Evolutionary conservation across 73 alveolate species (phyloP).

Genomic region (Paramecium pentaurelia): DNA sequence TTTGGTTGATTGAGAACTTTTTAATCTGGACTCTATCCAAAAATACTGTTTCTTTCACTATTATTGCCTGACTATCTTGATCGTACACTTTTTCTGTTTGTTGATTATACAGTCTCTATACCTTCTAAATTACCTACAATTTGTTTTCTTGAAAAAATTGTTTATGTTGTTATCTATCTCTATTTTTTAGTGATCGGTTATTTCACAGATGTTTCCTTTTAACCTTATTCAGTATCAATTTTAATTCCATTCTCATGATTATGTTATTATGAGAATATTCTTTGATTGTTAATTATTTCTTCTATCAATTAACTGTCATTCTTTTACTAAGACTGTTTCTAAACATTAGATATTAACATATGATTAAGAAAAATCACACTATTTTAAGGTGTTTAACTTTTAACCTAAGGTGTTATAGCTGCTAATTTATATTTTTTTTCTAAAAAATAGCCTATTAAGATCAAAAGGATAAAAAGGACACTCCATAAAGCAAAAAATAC

Average conservation of each 20-base stretch:
- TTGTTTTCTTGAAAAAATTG: background rate
- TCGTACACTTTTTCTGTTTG: background rate
- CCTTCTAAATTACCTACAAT: background rate
- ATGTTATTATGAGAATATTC: background rate
- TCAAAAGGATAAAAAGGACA: background rate
- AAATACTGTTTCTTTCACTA: constrained; percentile 14
- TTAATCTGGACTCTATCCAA: background rate
- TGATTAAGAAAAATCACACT: background rate
- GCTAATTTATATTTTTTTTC: background rate
- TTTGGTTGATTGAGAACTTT: background rate
- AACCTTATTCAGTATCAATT: background rate
- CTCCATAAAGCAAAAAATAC: background rate
- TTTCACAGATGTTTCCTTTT: background rate
- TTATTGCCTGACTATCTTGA: background rate
- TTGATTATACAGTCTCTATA: background rate
- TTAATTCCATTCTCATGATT: background rate
- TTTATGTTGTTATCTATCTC: background rate
- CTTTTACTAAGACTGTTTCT: background rate
- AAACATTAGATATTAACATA: background rate
- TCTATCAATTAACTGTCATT: background rate
- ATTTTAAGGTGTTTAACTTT: background rate
- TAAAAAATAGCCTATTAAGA: background rate
- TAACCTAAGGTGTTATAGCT: background rate
- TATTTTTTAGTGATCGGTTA: background rate
- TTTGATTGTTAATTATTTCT: background rate